A percentile compares a stretch with the other conserved stretches of the same genome.
Conservation (phyloP, 2,329 filamentous ascomycete genomes). For the Aspergillus piperis region DNA sequence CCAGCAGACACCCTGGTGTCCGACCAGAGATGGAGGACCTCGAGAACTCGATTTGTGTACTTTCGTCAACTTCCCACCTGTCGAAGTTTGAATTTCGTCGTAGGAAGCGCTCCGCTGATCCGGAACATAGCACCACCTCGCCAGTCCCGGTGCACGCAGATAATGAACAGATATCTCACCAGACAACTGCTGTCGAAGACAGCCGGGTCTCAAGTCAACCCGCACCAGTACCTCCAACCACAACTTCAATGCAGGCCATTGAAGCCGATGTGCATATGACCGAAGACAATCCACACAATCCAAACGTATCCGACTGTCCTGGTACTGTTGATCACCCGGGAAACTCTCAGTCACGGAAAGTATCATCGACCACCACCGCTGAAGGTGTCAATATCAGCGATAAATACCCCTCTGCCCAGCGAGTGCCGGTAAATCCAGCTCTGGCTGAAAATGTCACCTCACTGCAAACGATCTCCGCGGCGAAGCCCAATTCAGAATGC, state of each 20-base stretch:
- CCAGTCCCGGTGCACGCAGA: background rate
- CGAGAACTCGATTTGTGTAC: slow-evolving; percentile 30
- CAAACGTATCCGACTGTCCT: slow-evolving; percentile 16
- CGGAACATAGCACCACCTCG: slow-evolving; percentile 13
- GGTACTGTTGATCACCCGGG: slow-evolving; percentile 19
- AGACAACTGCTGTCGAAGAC: background rate
- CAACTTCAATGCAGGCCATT: background rate
- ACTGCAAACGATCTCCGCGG: slow-evolving; percentile 41
- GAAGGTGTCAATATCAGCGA: slow-evolving; percentile 29
- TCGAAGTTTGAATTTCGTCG: slow-evolving; percentile 43
- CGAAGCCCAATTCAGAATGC: slow-evolving; percentile 25
- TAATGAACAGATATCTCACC: background rate
- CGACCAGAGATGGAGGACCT: slow-evolving; percentile 3
- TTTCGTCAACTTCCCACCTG: slow-evolving; percentile 41
- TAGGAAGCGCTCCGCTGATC: slow-evolving; percentile 16
- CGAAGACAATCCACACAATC: background rate
- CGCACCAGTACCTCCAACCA: background rate
- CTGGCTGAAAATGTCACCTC: slow-evolving; percentile 38
- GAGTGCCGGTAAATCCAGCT: slow-evolving; percentile 30
- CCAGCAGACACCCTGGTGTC: background rate
- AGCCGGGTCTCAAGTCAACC: background rate
- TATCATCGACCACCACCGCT: slow-evolving; percentile 6
- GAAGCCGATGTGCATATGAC: background rate
- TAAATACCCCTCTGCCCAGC: slow-evolving; percentile 42
- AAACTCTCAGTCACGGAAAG: slow-evolving; percentile 12